Evolutionary conservation across 1,139 yeast species (phyloP), one percentile per base, ranked within the genome.

Genomic region (Yamadazyma membranifaciens): DNA sequence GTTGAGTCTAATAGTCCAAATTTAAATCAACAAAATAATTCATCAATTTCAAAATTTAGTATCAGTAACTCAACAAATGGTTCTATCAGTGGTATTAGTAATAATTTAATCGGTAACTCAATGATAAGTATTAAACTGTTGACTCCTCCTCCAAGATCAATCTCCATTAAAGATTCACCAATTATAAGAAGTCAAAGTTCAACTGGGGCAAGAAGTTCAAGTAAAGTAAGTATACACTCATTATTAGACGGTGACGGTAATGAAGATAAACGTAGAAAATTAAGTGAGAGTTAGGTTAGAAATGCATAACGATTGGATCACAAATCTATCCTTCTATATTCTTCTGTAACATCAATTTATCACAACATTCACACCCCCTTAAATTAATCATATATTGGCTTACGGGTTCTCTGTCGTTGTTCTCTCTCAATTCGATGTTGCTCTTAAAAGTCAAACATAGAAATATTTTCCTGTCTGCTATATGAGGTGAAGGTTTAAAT

Each of bases 211-310:
- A 34, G 25, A 26, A 31, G 24, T 32, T 17, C 31, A n/a, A 38
- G 37, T 37, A 63, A 62, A 40, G 69, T 67, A 2, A 58, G 65
- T 24, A 67, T 67, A 11, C 57, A 55, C 29, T 64, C 69, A 14
- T 51, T 67, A 39, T 54, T 67, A 37, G 68, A 57, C 22, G 56
- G 49, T 36, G 39, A 37, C 33, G 57, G 48, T 36, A 39, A 38
- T 32, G 51, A 42, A 14, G 33, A 38, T 34, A 48, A 51, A 30
- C 45, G 51, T 36, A 49, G 54, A 37, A 49, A 43, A 31, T 17
- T 51, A 12, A 40, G 46, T 38, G 42, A 33, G 2, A 24, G 14
- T 20, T 33, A 36, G 25, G 28, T 25, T 20, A 20, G 24, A 20
- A 20, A 20, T 20, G 24, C 7, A 20, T 20, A 6, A 20, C 24